Evolutionary conservation across 306 rosid species (phyloP).

Genomic region (Castanea sativa): DNA sequence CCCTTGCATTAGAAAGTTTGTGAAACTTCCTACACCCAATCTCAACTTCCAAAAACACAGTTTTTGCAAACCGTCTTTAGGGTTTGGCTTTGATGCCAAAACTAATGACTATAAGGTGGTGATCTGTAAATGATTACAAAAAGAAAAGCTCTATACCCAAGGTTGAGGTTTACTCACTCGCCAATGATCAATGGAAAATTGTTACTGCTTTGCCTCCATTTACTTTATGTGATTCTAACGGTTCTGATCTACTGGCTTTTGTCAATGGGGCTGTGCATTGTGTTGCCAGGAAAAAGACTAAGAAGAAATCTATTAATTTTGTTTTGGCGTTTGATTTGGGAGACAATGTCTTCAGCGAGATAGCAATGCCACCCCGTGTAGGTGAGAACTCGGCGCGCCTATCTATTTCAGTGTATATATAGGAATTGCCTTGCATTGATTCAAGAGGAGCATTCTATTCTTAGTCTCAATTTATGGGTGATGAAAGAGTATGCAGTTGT

Average conservation of each 20-base stretch:
- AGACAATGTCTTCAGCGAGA: not conserved
- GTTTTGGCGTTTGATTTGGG: not conserved
- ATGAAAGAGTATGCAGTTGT: not conserved
- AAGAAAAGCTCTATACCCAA: not conserved
- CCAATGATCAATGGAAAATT: not conserved
- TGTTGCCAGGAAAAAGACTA: not conserved
- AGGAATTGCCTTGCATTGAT: not conserved
- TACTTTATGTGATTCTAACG: not conserved
- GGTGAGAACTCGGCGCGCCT: too few species aligned
- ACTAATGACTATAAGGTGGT: too few species aligned
- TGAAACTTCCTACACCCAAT: not conserved
- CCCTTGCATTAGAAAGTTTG: not conserved
- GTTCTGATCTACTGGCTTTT: not conserved
- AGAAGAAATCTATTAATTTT: not conserved
- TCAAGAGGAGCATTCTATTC: not conserved
- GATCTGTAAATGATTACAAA: too few species aligned
- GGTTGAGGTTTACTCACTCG: not conserved
- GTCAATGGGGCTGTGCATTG: not conserved
- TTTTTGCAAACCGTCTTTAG: too few species aligned
- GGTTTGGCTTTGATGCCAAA: too few species aligned
- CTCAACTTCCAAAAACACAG: not conserved
- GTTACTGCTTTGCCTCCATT: not conserved
- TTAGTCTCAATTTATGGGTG: not conserved
- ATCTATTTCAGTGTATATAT: too few species aligned
- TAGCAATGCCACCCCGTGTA: not conserved